Conservation (phyloP, 108 stramenopile genomes). For the Cyclotella sp. region DNA sequence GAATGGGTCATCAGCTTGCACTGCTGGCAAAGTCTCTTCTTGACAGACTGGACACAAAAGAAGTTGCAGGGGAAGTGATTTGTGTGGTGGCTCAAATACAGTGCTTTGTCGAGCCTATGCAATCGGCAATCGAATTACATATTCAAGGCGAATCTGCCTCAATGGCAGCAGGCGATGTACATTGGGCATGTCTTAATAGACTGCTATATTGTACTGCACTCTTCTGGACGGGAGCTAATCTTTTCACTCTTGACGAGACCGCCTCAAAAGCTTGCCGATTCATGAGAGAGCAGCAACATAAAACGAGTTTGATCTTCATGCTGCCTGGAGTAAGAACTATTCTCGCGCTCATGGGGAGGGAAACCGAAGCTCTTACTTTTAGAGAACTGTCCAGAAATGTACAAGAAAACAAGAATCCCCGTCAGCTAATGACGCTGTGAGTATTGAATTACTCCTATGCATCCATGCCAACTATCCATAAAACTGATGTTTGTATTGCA, state of each 20-base stretch:
- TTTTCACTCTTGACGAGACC: background rate
- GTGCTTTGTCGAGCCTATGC: constrained; percentile 8
- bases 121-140: constrained; percentile 12
- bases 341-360: background rate
- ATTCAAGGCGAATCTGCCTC: background rate
- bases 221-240: constrained; percentile 16
- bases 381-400: background rate
- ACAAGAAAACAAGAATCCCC: constrained; percentile 1
- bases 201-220: background rate
- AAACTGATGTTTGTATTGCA: background rate
- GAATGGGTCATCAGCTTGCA: constrained; percentile 9
- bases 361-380: background rate
- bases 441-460: background rate
- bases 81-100: background rate
- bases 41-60: background rate
- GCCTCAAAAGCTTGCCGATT: background rate
- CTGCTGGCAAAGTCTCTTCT: constrained; percentile 15
- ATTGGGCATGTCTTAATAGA: constrained; percentile 4
- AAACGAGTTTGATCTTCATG: background rate
- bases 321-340: background rate
- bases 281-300: constrained; percentile 1
- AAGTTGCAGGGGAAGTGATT: constrained; percentile 4
- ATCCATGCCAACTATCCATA: background rate
- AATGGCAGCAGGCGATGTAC: constrained; percentile 13
- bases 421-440: background rate